Percentiles rank a stretch among this genome's conserved stretches.
Evolutionary conservation across 805 yeast species (phyloP).

Genomic region (Priceomyces castillae): DNA sequence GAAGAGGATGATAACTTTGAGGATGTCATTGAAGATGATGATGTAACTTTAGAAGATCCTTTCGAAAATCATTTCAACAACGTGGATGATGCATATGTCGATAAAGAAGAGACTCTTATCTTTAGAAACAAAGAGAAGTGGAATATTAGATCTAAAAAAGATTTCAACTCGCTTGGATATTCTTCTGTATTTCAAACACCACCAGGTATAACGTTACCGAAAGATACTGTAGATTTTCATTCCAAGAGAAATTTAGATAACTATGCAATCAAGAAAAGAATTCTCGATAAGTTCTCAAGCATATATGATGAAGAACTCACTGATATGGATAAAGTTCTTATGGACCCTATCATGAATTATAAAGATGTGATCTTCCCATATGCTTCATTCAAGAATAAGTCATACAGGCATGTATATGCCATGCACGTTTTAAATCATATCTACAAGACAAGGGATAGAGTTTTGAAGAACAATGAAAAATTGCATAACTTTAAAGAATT

Average conservation of each 20-base stretch:
- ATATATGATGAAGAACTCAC: constrained; percentile 14
- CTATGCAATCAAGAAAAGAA: constrained; percentile 31
- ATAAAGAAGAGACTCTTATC: constrained; percentile 21
- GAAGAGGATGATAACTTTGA: constrained; percentile 20
- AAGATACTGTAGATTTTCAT: constrained; percentile 6
- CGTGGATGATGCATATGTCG: constrained; percentile 38
- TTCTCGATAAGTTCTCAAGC: constrained; percentile 19
- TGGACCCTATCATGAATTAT: constrained; percentile 69
- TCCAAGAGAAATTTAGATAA: constrained; percentile 9
- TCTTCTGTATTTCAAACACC: constrained; percentile 31
- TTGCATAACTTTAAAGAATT: constrained; percentile 43
- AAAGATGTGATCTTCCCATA: constrained; percentile 67
- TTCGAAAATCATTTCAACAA: constrained; percentile 73
- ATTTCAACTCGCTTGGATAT: constrained; percentile 22
- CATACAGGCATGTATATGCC: constrained; percentile 60
- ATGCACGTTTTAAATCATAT: constrained; percentile 81
- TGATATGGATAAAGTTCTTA: constrained; percentile 47
- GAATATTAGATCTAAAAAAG: constrained; percentile 20
- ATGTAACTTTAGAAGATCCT: constrained; percentile 57
- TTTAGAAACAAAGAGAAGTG: constrained; percentile 24
- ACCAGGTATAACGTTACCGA: constrained; percentile 23
- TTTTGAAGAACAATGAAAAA: constrained; percentile 71
- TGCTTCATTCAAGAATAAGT: constrained; percentile 46
- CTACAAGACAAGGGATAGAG: constrained; percentile 80
- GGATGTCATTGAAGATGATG: constrained; percentile 29